Percentiles rank a stretch among this genome's conserved stretches.
Conservation (phyloP, 371 early-diverging fungal genomes). For the Capniomyces stellatus region DNA sequence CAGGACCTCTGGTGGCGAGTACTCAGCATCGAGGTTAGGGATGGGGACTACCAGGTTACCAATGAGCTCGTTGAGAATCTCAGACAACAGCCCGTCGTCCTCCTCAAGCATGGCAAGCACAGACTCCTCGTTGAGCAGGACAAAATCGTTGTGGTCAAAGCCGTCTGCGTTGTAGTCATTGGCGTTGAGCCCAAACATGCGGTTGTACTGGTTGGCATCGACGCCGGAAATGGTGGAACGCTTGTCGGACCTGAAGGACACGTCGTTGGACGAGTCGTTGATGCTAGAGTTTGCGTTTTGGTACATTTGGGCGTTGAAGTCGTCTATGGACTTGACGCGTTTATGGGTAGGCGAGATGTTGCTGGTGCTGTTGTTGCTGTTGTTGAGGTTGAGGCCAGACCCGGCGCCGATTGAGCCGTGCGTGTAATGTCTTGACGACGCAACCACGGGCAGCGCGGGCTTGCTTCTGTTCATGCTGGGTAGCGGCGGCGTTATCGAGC, state of each 20-base stretch:
- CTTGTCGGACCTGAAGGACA: too few relatives aligned
- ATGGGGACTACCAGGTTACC: slow-evolving; percentile 71
- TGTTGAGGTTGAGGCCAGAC: neutral
- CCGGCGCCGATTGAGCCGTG: neutral
- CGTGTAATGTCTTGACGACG: neutral
- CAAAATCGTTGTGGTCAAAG: neutral
- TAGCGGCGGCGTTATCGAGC: neutral
- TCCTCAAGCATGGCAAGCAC: slow-evolving; percentile 34
- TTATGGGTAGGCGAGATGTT: neutral
- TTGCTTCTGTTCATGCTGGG: neutral
- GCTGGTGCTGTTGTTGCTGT: neutral
- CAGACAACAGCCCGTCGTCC: slow-evolving; percentile 65
- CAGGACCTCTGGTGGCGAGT: slow-evolving; percentile 59
- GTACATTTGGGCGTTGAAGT: too few relatives aligned
- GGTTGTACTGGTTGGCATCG: neutral
- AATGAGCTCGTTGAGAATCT: slow-evolving; percentile 73
- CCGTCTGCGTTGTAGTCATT: neutral
- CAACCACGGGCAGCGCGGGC: neutral
- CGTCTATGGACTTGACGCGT: too few relatives aligned
- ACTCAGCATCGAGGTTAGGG: slow-evolving; percentile 62
- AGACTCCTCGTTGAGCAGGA: slow-evolving; percentile 18
- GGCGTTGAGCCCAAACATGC: neutral
- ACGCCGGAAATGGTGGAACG: neutral
- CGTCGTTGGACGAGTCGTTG: neutral
- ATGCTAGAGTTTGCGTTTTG: neutral